Evolutionary conservation across 768 basidiomycete genomes (phyloP).

Genomic region (Pleurotus salmoneostramineus): DNA sequence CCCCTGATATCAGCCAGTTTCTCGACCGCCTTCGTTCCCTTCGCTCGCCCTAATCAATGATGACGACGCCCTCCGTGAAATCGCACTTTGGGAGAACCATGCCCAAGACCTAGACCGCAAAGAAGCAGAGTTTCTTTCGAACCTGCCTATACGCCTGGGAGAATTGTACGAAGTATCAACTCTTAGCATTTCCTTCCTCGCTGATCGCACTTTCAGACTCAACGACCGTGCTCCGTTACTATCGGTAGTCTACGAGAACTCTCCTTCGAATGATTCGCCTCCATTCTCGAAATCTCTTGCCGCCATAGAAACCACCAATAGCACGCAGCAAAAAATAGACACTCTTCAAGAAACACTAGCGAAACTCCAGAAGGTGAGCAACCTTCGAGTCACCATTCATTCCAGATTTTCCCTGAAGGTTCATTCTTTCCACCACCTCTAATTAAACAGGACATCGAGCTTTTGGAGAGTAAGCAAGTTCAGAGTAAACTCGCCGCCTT

Average conservation of each 20-base stretch:
- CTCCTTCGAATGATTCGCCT: slow-evolving; percentile 21
- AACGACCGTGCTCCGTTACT: slow-evolving; percentile 15
- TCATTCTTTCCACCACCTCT: neutral
- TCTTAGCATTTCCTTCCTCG: neutral
- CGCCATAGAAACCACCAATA: slow-evolving; percentile 10
- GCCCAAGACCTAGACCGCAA: slow-evolving; percentile 6
- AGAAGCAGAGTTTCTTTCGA: slow-evolving; percentile 14
- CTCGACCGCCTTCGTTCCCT: slow-evolving; percentile 14
- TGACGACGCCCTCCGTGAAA: slow-evolving; percentile 18
- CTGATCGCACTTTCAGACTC: slow-evolving; percentile 9
- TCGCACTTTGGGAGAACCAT: neutral
- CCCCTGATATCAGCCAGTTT: slow-evolving; percentile 7
- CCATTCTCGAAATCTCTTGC: slow-evolving; percentile 17
- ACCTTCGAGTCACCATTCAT: too few species aligned
- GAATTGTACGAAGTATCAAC: slow-evolving; percentile 13
- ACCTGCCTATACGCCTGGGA: slow-evolving; percentile 13
- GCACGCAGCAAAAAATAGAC: slow-evolving; percentile 16
- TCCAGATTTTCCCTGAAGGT: too few species aligned
- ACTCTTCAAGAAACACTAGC: slow-evolving; percentile 12
- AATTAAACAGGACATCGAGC: neutral
- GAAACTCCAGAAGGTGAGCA: slow-evolving; percentile 18
- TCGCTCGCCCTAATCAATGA: slow-evolving; percentile 19
- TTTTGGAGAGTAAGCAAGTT: neutral
- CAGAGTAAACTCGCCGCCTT: neutral
- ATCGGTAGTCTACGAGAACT: slow-evolving; percentile 18